Conservation (phyloP, 2,329 filamentous ascomycete genomes). For the Venturia pyrina region DNA sequence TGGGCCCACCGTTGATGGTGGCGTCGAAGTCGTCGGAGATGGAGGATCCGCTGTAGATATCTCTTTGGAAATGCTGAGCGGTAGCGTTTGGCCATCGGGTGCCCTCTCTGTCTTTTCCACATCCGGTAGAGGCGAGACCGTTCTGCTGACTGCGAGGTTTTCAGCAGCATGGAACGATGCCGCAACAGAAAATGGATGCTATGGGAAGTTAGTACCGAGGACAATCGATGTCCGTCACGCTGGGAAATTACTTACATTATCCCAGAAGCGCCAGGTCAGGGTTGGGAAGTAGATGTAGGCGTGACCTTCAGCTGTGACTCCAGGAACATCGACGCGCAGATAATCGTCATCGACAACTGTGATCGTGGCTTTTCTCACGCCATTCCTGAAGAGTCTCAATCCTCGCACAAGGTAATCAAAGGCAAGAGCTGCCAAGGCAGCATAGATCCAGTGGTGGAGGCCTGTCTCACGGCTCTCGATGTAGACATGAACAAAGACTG, state of each 20-base stretch:
- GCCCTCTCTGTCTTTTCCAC: neutral
- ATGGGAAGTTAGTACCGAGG: neutral
- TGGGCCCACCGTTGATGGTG: neutral
- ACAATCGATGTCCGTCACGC: neutral
- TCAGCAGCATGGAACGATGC: neutral
- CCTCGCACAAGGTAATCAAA: constrained; percentile 36
- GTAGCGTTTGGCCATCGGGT: too few species aligned
- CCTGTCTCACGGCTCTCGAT: constrained; percentile 11
- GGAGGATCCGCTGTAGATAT: neutral
- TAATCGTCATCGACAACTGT: constrained; percentile 19
- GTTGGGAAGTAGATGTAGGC: constrained; percentile 42
- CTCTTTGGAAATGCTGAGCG: neutral
- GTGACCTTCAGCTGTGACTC: constrained; percentile 24
- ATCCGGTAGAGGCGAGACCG: neutral
- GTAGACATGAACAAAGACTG: constrained; percentile 24
- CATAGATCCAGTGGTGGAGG: constrained; percentile 30
- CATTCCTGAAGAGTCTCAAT: constrained; percentile 25
- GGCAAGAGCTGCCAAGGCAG: constrained; percentile 20
- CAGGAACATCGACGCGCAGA: constrained; percentile 33
- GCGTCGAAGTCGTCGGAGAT: neutral
- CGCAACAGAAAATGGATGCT: constrained; percentile 36
- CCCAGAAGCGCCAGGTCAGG: constrained; percentile 32
- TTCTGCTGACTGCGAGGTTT: neutral
- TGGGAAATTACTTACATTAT: constrained; percentile 32
- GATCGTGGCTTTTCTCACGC: constrained; percentile 26